Evolutionary conservation across 768 basidiomycete species (phyloP).

Genomic region (Tylopilus intermedius): DNA sequence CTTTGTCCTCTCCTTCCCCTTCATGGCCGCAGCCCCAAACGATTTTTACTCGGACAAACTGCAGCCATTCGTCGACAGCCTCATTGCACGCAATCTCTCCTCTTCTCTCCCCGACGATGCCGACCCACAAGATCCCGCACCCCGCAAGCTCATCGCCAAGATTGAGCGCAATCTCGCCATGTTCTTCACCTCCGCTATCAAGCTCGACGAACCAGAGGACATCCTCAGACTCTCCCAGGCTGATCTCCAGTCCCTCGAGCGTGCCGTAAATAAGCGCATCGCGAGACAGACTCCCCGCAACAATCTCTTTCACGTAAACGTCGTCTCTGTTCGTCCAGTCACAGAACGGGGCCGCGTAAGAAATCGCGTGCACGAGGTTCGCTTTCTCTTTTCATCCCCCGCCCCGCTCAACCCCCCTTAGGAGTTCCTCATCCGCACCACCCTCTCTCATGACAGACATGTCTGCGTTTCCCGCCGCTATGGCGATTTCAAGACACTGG

Average conservation of each 20-base stretch:
- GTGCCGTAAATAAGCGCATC: slow-evolving; percentile 59
- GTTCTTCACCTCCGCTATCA: slow-evolving; percentile 77
- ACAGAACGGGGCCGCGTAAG: slow-evolving; percentile 81
- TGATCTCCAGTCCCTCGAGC: slow-evolving; percentile 77
- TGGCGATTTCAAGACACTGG: slow-evolving; percentile 90
- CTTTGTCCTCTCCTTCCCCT: slow-evolving; percentile 92
- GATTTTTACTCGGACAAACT: slow-evolving; percentile 93
- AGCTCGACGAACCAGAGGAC: slow-evolving; percentile 79
- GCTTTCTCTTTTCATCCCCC: neutral
- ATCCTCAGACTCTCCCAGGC: slow-evolving; percentile 83
- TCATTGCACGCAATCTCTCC: slow-evolving; percentile 75
- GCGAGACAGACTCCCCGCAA: slow-evolving; percentile 42
- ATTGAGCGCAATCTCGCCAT: slow-evolving; percentile 81
- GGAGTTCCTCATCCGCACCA: slow-evolving; percentile 94
- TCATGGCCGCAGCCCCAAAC: slow-evolving; percentile 82
- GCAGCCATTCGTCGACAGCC: slow-evolving; percentile 85
- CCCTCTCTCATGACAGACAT: slow-evolving; percentile 60
- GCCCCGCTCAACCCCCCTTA: slow-evolving; percentile 29
- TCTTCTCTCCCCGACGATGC: slow-evolving; percentile 50
- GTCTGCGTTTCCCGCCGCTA: slow-evolving; percentile 89
- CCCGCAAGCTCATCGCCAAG: slow-evolving; percentile 68
- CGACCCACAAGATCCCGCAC: slow-evolving; percentile 52
- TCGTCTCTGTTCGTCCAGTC: slow-evolving; percentile 82
- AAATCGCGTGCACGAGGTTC: slow-evolving; percentile 81
- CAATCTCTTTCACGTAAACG: slow-evolving; percentile 82